Conservation (phyloP, 306 rosid genomes). For the Hippophae tibetana region DNA sequence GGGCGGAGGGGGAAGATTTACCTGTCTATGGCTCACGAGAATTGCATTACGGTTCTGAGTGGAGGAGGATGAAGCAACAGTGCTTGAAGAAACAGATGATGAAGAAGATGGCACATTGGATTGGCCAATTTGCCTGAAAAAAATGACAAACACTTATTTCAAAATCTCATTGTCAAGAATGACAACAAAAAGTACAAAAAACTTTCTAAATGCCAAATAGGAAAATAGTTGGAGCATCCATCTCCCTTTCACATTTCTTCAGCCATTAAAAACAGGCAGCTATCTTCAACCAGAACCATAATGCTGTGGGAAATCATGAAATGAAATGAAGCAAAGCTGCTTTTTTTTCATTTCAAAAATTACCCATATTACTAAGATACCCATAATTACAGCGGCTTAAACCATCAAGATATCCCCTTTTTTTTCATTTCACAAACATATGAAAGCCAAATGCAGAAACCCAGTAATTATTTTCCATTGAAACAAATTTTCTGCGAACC, state of each 20-base stretch:
- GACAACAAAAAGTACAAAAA: conserved; percentile 2
- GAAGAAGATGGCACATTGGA: conserved; percentile 37
- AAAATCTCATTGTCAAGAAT: neutral
- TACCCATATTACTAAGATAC: too few relatives aligned
- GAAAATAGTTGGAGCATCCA: neutral
- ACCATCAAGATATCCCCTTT: too few relatives aligned
- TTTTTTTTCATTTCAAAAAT: too few relatives aligned
- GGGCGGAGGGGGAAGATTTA: neutral
- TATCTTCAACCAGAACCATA: too few relatives aligned
- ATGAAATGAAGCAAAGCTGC: too few relatives aligned
- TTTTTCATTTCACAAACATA: neutral
- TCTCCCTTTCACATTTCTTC: too few relatives aligned
- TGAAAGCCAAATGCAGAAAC: neutral
- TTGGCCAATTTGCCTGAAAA: conserved; percentile 40
- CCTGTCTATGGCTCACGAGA: conserved; percentile 94
- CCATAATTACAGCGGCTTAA: too few relatives aligned
- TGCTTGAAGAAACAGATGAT: conserved; percentile 32
- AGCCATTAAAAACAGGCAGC: too few relatives aligned
- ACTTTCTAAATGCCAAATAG: neutral
- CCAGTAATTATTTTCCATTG: neutral
- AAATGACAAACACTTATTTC: conserved; percentile 6
- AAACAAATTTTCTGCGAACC: conserved; percentile 2
- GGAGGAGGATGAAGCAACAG: conserved; percentile 26
- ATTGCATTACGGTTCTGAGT: conserved; percentile 67
- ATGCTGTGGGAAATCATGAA: too few relatives aligned